phyloP scores from a whole-genome alignment of 2,329 filamentous ascomycete species.

The Trichoderma citrinoviride region DNA sequence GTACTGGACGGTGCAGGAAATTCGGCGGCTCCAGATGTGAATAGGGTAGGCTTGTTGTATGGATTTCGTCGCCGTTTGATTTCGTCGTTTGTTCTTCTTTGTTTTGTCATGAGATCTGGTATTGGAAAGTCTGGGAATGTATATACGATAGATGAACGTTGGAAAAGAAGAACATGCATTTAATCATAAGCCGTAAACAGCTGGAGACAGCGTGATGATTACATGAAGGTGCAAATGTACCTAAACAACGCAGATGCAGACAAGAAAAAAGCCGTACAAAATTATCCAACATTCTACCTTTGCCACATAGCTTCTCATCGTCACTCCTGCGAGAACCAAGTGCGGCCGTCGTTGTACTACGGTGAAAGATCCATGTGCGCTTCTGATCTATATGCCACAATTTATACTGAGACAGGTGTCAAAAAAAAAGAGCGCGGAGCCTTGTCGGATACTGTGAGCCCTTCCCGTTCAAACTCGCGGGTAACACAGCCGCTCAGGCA shows the following conservation, averaged over 20 bases:
- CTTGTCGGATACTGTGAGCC: not conserved
- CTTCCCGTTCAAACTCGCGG: not conserved
- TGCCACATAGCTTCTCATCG: not conserved
- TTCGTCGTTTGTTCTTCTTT: no score
- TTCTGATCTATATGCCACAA: not conserved
- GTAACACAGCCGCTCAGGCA: slow-evolving; percentile 2
- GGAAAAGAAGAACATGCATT: not conserved
- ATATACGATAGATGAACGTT: not conserved
- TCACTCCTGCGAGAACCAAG: not conserved
- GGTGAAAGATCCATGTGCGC: not conserved
- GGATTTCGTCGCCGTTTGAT: no score
- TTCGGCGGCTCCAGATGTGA: slow-evolving; percentile 42
- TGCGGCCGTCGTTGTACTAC: not conserved
- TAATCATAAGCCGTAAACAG: not conserved
- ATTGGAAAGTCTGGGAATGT: not conserved
- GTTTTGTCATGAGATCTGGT: not conserved
- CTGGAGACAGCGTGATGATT: not conserved
- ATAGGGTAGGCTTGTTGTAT: not conserved
- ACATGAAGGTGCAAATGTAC: not conserved
- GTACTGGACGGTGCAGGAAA: slow-evolving; percentile 77
- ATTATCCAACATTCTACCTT: not conserved
- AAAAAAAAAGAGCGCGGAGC: not conserved
- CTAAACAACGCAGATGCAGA: not conserved
- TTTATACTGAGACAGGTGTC: not conserved
- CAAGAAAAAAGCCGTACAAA: not conserved